These are phyloP conservation scores for Lodderomyces theae DNA, from an alignment of 1,139 yeast genomes.

Conservation along the genomic window DNA sequence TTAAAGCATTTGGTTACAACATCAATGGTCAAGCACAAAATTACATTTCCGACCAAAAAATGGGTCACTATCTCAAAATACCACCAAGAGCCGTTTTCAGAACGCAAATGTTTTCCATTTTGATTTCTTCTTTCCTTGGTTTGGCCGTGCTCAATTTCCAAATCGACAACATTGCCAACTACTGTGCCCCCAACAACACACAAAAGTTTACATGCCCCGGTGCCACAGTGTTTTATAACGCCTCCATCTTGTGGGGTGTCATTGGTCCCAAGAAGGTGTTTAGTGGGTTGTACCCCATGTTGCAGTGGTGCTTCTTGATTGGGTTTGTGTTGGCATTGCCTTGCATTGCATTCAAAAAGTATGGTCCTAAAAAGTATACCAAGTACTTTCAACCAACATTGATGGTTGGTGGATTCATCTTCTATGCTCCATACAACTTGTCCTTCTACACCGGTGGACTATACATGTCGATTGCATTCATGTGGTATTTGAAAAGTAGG, in stretches of 20 bases:
- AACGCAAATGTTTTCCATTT: constrained; percentile 47
- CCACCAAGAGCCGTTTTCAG: constrained; percentile 61
- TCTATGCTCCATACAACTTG: constrained; percentile 51
- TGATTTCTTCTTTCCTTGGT: constrained; percentile 41
- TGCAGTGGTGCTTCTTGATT: constrained; percentile 52
- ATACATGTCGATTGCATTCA: constrained; percentile 41
- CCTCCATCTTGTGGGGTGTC: constrained; percentile 63
- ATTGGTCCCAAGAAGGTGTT: constrained; percentile 57
- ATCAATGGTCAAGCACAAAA: constrained; percentile 62
- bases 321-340: constrained; percentile 48
- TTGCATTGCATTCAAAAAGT: constrained; percentile 40
- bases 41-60: constrained; percentile 54
- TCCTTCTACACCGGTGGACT: constrained; percentile 46
- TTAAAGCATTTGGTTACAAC: constrained; percentile 59
- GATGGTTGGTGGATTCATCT: constrained; percentile 37
- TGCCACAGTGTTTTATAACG: constrained; percentile 47
- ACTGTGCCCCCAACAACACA: constrained; percentile 37
- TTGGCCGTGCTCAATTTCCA: constrained; percentile 56
- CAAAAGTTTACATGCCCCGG: constrained; percentile 49
- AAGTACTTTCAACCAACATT: constrained; percentile 44
- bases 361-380: constrained; percentile 28
- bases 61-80: constrained; percentile 58
- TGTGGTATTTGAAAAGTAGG: constrained; percentile 43
- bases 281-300: constrained; percentile 44
- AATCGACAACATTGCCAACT: constrained; percentile 19